Evolutionary conservation across 2,329 filamentous ascomycete genomes (phyloP).

Genomic region (Ustilaginoidea virens): DNA sequence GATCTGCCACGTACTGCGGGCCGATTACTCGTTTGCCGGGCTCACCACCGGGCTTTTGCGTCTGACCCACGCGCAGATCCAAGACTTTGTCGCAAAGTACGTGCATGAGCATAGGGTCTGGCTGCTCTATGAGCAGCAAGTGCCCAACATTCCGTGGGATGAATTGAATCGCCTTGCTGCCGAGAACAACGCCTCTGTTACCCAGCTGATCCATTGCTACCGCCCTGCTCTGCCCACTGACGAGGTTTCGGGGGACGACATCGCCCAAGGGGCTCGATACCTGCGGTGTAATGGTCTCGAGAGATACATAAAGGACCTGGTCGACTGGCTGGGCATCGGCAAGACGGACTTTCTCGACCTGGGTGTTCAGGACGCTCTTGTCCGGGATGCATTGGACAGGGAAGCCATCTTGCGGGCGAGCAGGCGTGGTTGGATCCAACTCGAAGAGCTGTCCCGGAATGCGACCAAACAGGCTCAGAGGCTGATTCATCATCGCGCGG

Average conservation of each 20-base stretch:
- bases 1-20: constrained; percentile 10
- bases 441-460: constrained; percentile 1
- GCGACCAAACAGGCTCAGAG: constrained; percentile 1
- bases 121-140: constrained; percentile 7
- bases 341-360: constrained; percentile 11
- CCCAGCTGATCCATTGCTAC: constrained; percentile 5
- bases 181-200: constrained; percentile 4
- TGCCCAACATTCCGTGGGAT: constrained; percentile 6
- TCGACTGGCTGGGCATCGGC: constrained; percentile 5
- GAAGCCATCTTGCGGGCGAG: constrained; percentile 5
- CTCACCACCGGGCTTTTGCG: constrained; percentile 7
- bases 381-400: constrained; percentile 10
- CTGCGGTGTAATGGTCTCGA: constrained; percentile 4
- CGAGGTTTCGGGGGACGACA: constrained; percentile 6
- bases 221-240: constrained; percentile 13
- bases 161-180: constrained; percentile 5
- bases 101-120: constrained; percentile 8
- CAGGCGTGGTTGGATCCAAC: constrained; percentile 7
- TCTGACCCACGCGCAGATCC: constrained; percentile 9
- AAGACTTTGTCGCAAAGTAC: constrained; percentile 11
- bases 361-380: constrained; percentile 9
- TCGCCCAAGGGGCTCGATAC: constrained; percentile 8
- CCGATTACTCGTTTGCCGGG: constrained; percentile 9
- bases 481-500: neutral
- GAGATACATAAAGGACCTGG: constrained; percentile 4